Evolutionary conservation across 306 rosid species (phyloP).

Genomic region (Prinsepia uniflora): DNA sequence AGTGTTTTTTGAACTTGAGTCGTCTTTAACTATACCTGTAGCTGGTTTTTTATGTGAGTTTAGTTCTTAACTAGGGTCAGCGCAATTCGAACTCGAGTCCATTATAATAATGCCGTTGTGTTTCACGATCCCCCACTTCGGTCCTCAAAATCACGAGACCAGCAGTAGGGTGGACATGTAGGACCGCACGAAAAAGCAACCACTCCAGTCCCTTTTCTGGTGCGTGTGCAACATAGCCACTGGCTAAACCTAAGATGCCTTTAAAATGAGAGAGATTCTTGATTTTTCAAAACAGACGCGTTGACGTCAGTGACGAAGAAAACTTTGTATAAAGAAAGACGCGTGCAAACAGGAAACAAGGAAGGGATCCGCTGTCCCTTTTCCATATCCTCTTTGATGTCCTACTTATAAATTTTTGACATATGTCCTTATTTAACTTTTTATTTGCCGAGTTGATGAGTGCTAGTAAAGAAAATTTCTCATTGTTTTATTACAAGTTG

Average conservation of each 20-base stretch:
- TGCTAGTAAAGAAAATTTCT: no score
- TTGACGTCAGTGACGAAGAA: neutral
- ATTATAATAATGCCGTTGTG: neutral
- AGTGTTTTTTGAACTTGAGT: no score
- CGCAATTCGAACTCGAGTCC: no score
- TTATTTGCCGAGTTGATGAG: no score
- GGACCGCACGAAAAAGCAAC: neutral
- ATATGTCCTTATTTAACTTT: no score
- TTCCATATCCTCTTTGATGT: no score
- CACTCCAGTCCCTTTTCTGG: neutral
- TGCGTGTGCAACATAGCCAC: neutral
- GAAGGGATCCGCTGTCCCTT: no score
- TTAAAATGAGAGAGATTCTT: neutral
- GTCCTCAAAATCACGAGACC: neutral
- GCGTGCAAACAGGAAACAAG: no score
- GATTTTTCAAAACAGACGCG: neutral
- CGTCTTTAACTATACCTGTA: no score
- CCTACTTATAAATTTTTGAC: no score
- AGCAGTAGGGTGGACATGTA: neutral
- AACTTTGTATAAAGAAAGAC: neutral
- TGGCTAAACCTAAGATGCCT: neutral
- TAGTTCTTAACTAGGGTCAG: no score
- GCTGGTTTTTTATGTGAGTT: no score
- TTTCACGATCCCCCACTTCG: neutral
- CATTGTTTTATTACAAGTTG: neutral